phyloP scores from a whole-genome alignment of 139 green algal species.

The Tetradesmus obliquus region DNA sequence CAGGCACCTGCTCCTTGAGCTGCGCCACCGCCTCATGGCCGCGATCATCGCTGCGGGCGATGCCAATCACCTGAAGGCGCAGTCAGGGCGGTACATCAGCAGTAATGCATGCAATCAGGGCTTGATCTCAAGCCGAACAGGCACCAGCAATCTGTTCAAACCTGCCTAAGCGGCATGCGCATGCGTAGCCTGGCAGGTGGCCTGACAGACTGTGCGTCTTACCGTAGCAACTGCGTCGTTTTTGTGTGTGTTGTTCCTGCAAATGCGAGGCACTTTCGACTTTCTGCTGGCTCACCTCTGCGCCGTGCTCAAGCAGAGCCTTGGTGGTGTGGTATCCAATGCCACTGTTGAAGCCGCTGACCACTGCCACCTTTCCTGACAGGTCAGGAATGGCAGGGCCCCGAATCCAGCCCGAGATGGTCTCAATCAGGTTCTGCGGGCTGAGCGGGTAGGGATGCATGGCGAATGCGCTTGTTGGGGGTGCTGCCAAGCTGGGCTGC shows the following conservation, averaged over 20 bases:
- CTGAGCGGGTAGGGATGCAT: not conserved
- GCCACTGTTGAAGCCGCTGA: constrained; percentile 39
- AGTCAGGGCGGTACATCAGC: not conserved
- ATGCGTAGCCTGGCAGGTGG: too few species aligned
- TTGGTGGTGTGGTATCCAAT: constrained; percentile 14
- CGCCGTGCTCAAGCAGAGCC: constrained; percentile 22
- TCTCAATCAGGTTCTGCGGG: not conserved
- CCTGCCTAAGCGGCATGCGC: too few species aligned
- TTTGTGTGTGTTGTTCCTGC: too few species aligned
- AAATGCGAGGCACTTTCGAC: too few species aligned
- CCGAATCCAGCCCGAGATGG: not conserved
- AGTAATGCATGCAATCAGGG: not conserved
- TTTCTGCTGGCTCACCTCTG: not conserved
- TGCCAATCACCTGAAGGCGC: constrained; percentile 16
- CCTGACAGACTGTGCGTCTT: too few species aligned
- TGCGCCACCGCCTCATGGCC: not conserved
- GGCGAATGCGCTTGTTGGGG: not conserved
- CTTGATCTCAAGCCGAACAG: too few species aligned
- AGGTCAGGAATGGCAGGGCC: constrained; percentile 29
- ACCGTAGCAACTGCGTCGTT: too few species aligned
- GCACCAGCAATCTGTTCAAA: too few species aligned
- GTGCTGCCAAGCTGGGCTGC: not conserved
- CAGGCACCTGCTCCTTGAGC: constrained; percentile 21
- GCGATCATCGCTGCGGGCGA: constrained; percentile 16
- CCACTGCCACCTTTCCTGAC: constrained; percentile 28